A percentile compares a stretch with the other conserved stretches of the same genome.
These are phyloP conservation scores for Chloromonas sp. DNA, from an alignment of 163 green algal genomes.

Conservation along the genomic window DNA sequence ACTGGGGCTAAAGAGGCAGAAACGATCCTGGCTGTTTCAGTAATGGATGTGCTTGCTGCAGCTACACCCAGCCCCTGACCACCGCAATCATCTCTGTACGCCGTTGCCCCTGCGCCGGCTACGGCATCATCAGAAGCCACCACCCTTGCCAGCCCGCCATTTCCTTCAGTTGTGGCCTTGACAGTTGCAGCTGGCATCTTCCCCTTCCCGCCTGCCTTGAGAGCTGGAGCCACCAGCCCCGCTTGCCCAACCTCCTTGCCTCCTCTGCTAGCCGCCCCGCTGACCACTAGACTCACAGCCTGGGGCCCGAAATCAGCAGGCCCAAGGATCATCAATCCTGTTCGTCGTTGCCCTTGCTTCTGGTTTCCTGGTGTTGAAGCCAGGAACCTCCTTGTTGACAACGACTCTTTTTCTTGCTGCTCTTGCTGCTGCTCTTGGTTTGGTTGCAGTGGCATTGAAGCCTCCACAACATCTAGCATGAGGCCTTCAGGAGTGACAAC, in stretches of 20 bases:
- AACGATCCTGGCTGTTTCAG: too few relatives aligned
- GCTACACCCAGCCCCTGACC: background rate
- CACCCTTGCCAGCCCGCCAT: background rate
- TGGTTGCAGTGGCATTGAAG: background rate
- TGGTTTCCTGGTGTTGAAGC: background rate
- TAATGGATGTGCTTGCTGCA: too few relatives aligned
- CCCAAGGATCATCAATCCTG: background rate
- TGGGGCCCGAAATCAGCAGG: background rate
- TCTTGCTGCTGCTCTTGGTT: background rate
- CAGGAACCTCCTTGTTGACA: background rate
- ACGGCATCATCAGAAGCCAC: background rate
- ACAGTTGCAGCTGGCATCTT: too few relatives aligned
- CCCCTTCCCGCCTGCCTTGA: background rate
- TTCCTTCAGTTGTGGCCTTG: too few relatives aligned
- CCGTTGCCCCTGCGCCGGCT: background rate
- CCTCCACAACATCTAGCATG: background rate
- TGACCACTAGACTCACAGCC: background rate
- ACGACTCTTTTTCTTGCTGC: too few relatives aligned
- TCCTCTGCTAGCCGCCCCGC: background rate
- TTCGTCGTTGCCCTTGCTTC: background rate
- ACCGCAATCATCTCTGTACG: background rate
- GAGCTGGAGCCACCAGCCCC: too few relatives aligned
- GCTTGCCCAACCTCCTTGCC: too few relatives aligned
- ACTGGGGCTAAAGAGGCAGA: too few relatives aligned
- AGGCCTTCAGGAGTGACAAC: background rate